Base-by-base conservation (phyloP, 495 filamentous ascomycete genomes). In the Hypoxylon perforatum region DNA sequence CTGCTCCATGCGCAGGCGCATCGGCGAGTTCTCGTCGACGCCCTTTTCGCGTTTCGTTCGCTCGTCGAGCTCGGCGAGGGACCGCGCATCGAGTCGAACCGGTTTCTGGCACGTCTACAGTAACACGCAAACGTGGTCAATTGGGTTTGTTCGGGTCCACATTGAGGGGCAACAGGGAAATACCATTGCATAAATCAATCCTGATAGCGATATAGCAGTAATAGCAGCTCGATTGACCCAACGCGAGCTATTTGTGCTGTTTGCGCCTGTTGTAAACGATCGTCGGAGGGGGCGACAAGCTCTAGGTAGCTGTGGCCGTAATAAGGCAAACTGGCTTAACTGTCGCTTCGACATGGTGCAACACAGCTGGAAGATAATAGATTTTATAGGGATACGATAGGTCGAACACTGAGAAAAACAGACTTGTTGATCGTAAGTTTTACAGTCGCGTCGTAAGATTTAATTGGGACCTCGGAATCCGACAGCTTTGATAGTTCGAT, bases 1-100 rank as follows among this genome's bases (percentile, higher is more conserved):
- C 59, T 90, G 85, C 77, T 98, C 96, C 95, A 98, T 98, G 38
- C 94, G 92, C 41, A 97, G 83, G 45, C 96, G 94, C 96, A 99
- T 99, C 0, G 96, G 93, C 8, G 93, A 97, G 65, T 83, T 79
- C 38, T 88, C 84, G 10, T 82, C 87, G 19, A 94, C 75, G 46
- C 84, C 88, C 17, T 82, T 82, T 75, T 91, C 88, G 25, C 85
- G 82, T 75, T 91, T 92, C 38, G 80, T 80, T 41, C 88, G 79
- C 54, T 76, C 79, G 76, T 94, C 92, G 49, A 86, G 85, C 65
- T 92, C 90, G 72, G 90, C 90, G 55, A 93, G 92, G 52, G 91
- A 73, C 33, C 72, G 73, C 38, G 73, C 61, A 56, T 82, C 80
- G 65, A 80, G 73, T 38, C 72, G 73, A 18, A 73, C 67, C 28